A percentile compares a stretch with the other conserved stretches of the same genome.
These are phyloP conservation scores for Salvia miltiorrhiza DNA, from an alignment of 257 asterid species.

Conservation along the genomic window DNA sequence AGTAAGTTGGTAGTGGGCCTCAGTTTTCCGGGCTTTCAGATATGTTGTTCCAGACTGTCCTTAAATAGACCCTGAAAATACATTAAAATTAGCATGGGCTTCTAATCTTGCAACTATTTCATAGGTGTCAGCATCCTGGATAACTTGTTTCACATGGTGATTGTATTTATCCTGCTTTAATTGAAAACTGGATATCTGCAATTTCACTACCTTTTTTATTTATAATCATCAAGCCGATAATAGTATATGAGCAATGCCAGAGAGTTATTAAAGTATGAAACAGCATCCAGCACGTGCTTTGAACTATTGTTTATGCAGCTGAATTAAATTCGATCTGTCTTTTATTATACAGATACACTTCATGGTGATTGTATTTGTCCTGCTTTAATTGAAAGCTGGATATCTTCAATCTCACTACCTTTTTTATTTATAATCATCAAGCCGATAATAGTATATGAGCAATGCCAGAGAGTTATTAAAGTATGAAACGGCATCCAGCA, in stretches of 20 bases:
- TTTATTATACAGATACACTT: background rate
- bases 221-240: constrained; percentile 1
- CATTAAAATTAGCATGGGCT: background rate
- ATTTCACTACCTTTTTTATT: background rate
- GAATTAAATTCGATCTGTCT: background rate
- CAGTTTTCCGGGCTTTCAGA: background rate
- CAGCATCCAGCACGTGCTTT: constrained; percentile 8
- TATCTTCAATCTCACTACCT: background rate
- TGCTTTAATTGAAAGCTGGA: background rate
- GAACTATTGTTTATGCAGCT: background rate
- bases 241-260: background rate
- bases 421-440: background rate
- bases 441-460: background rate
- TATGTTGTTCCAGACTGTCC: background rate
- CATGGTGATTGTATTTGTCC: background rate
- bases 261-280: constrained; percentile 6
- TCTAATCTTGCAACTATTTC: background rate
- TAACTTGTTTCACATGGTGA: background rate
- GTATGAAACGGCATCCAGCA: constrained; percentile 11
- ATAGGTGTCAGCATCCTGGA: background rate
- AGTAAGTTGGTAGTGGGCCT: constrained; percentile 45
- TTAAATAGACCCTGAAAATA: background rate
- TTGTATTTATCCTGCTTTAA: background rate
- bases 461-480: background rate
- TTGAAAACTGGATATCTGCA: background rate